These are phyloP conservation scores for Volvariella surrecta DNA, from an alignment of 1,284 basidiomycete species.

Conservation along the genomic window DNA sequence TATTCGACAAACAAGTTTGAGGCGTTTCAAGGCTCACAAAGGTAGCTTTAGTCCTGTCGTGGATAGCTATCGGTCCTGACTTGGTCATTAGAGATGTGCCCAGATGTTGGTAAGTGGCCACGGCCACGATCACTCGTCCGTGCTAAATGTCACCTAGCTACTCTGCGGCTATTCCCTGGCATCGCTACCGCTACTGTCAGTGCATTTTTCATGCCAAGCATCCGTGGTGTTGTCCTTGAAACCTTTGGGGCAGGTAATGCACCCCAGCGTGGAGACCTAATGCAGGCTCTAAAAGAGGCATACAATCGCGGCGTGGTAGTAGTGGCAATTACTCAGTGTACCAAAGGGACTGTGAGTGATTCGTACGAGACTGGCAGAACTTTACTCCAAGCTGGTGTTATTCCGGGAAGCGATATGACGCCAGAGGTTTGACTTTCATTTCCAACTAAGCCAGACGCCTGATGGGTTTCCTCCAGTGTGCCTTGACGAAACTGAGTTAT, in stretches of 20 bases:
- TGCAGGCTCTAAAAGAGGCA: conserved; percentile 67
- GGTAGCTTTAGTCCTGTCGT: conserved; percentile 26
- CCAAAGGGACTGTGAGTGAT: conserved; percentile 74
- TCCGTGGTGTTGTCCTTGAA: conserved; percentile 77
- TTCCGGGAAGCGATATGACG: conserved; percentile 87
- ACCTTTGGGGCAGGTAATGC: conserved; percentile 88
- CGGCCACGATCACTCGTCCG: not conserved
- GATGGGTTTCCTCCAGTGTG: conserved; percentile 46
- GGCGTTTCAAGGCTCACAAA: conserved; percentile 78
- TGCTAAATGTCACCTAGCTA: conserved; percentile 36
- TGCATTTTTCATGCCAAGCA: conserved; percentile 66
- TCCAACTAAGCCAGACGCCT: not conserved
- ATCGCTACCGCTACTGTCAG: conserved; percentile 66
- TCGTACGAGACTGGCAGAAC: conserved; percentile 79
- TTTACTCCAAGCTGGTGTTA: conserved; percentile 64
- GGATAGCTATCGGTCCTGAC: conserved; percentile 3
- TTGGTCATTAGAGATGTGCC: conserved; percentile 57
- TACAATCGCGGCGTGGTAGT: conserved; percentile 79
- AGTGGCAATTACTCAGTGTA: conserved; percentile 87
- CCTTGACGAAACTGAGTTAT: conserved; percentile 83
- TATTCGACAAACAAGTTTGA: conserved; percentile 66
- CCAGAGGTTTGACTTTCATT: conserved; percentile 55
- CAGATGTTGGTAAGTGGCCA: conserved; percentile 56
- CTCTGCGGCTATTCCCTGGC: conserved; percentile 81
- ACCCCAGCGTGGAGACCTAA: conserved; percentile 62